Evolutionary conservation across 2,329 filamentous ascomycete genomes (phyloP), one percentile per base, ranked within the genome.

Genomic region (Aspergillus glaucus): DNA sequence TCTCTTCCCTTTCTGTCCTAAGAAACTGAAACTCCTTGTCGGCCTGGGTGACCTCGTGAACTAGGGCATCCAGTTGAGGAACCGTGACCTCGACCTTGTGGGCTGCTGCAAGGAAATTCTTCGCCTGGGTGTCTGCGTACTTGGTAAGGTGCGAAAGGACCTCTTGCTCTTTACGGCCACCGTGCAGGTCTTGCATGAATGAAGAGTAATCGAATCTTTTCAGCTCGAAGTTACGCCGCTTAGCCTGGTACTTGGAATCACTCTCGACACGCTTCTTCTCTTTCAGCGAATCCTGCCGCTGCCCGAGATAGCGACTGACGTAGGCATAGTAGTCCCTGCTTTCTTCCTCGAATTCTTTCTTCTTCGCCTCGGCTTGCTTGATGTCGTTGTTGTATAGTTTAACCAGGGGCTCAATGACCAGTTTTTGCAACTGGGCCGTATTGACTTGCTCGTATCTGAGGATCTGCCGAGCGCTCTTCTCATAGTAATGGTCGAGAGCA

Each of bases 111-210:
- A 97, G 75, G 62, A 95, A 97, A 50, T 81, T 85, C 60, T 82
- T 85, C 14, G 93, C 88, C 64, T 98, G 93, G 3, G 86, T 83
- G 65, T 95, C 90, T 8, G 94, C 94, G 66, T 91, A 98, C 64
- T 86, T 92, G 1, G 93, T 98, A 28, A 98, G 77, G 64, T 96
- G 88, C 1, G 92, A 97, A 26, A 98, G 72, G 4, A 98, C 88
- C 66, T 98, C 93, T 63, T 97, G 93, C 62, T 98, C 93, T 67
- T 97, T 98, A 54, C 93, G 85, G n/a, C 93, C 93, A 26, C 93
- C 93, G 55, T 97, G 93, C n/a, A 98, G 78, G 73, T 98, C 93
- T 62, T 97, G 92, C 88, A 98, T 95, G 64, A 97, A 98, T 12
- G 89, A 95, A 3, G 92, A 97, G 67, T 98, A 98, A 69, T 98